Evolutionary conservation across 148 eudicot species (phyloP).

Genomic region (Camellia japonica): DNA sequence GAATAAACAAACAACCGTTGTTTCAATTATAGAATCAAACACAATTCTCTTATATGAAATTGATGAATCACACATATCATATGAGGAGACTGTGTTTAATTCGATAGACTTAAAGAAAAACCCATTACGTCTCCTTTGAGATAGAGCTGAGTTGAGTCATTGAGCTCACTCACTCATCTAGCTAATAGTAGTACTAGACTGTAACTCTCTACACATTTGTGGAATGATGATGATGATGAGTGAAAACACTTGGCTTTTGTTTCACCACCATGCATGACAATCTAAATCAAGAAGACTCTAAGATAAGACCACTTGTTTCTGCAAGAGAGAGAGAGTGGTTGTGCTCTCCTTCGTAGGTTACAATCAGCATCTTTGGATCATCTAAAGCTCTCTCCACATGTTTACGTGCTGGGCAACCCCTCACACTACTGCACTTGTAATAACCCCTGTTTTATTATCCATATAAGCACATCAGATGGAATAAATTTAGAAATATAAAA

Average conservation of each 20-base stretch:
- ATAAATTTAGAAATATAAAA: too few relatives aligned
- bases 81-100: too few relatives aligned
- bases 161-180: background rate
- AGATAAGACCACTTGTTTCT: slow-evolving; percentile 57
- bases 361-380: slow-evolving; percentile 76
- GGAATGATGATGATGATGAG: too few relatives aligned
- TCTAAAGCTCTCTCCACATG: slow-evolving; percentile 93
- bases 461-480: background rate
- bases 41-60: too few relatives aligned
- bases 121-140: slow-evolving; percentile 17
- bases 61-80: too few relatives aligned
- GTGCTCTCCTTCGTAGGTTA: slow-evolving; percentile 95
- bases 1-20: background rate
- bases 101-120: background rate
- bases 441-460: slow-evolving; percentile 58
- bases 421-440: slow-evolving; percentile 89
- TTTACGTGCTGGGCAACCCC: slow-evolving; percentile 93
- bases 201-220: too few relatives aligned
- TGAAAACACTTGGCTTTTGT: too few relatives aligned
- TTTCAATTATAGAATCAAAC: too few relatives aligned
- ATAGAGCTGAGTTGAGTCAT: slow-evolving; percentile 5
- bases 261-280: background rate
- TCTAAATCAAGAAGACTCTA: slow-evolving; percentile 65
- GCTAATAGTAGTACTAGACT: background rate
- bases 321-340: slow-evolving; percentile 59